Percentiles rank a stretch among this genome's conserved stretches.
phyloP scores from a whole-genome alignment of 1,284 basidiomycete genomes.

The Tilletia caries region DNA sequence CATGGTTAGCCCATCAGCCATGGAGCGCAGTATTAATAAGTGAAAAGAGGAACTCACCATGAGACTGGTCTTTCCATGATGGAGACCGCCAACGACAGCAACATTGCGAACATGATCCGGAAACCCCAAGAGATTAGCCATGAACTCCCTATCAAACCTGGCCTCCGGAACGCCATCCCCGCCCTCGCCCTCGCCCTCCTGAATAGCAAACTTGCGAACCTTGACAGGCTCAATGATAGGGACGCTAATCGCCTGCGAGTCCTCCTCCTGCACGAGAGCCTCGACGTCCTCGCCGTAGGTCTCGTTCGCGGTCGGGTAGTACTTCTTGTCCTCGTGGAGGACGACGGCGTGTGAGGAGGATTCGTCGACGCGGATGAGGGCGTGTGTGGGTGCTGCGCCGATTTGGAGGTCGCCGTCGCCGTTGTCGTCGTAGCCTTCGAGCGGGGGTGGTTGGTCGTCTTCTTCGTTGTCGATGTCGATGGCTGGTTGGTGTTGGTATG shows the following conservation, averaged over 20 bases:
- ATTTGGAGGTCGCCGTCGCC: slow-evolving; percentile 48
- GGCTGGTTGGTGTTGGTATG: neutral
- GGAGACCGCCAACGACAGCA: slow-evolving; percentile 70
- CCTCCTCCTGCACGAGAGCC: slow-evolving; percentile 96
- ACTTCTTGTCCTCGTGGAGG: slow-evolving; percentile 95
- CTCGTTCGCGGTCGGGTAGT: slow-evolving; percentile 88
- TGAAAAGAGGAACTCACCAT: slow-evolving; percentile 55
- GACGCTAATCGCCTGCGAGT: slow-evolving; percentile 88
- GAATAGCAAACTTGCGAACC: slow-evolving; percentile 80
- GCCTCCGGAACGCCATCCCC: slow-evolving; percentile 33
- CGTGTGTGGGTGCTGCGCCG: slow-evolving; percentile 22
- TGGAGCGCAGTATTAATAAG: no score
- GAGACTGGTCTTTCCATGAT: slow-evolving; percentile 95
- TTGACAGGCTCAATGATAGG: slow-evolving; percentile 95
- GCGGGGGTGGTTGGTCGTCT: slow-evolving; percentile 55
- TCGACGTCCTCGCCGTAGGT: slow-evolving; percentile 93
- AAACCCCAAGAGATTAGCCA: slow-evolving; percentile 85
- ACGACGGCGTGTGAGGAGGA: slow-evolving; percentile 74
- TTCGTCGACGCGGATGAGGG: slow-evolving; percentile 47
- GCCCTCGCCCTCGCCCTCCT: slow-evolving; percentile 24
- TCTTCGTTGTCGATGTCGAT: slow-evolving; percentile 14
- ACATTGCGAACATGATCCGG: slow-evolving; percentile 80
- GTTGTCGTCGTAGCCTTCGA: slow-evolving; percentile 78
- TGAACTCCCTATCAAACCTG: slow-evolving; percentile 64
- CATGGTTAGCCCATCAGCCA: no score